Evolutionary conservation across 1,139 yeast genomes (phyloP), one percentile per base, ranked within the genome.

Genomic region (Nadsonia commutata): DNA sequence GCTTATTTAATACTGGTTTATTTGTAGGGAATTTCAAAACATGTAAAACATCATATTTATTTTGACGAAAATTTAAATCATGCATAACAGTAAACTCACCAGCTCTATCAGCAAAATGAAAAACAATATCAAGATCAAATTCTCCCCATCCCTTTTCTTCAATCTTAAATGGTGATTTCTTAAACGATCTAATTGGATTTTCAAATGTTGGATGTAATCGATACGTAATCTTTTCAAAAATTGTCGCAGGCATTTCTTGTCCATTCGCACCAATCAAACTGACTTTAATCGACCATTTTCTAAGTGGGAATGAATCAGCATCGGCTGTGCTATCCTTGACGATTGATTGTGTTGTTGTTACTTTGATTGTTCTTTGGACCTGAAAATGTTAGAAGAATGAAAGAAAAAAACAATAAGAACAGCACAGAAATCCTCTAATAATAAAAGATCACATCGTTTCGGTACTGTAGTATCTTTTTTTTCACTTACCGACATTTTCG

Each of bases 141-240:
- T 90, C 98, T 58, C 98, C 98, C 98, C 98, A 90, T 41, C 98
- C 98, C 66, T 85, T 81, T 62, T 90, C 98, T 58, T 79, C 84
- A 45, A 90, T 80, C 57, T 67, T 73, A 65, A 88, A 90, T 13
- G 98, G 98, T 19, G 83, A 76, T 56, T 78, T 78, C 56, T 83
- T 85, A 56, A 85, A 62, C 6, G 80, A 70, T 63, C 97, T 74
- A 51, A 75, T 78, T 11, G 97, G 98, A 60, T 85, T 85, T 44
- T 78, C 76, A 64, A 90, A 90, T 13, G 98, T 90, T 36, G 97
- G 97, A 67, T 90, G 98, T 53, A 90, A 73, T 55, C 85, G 79
- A 62, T 88, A 90, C 18, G 94, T 85, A 44, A 86, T 96, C 63
- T 80, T 84, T 60, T 90, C 97, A 59, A 90, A 83, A 46, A 90